Evolutionary conservation across 2,329 filamentous ascomycete genomes (phyloP).

Genomic region (Cytospora mali): DNA sequence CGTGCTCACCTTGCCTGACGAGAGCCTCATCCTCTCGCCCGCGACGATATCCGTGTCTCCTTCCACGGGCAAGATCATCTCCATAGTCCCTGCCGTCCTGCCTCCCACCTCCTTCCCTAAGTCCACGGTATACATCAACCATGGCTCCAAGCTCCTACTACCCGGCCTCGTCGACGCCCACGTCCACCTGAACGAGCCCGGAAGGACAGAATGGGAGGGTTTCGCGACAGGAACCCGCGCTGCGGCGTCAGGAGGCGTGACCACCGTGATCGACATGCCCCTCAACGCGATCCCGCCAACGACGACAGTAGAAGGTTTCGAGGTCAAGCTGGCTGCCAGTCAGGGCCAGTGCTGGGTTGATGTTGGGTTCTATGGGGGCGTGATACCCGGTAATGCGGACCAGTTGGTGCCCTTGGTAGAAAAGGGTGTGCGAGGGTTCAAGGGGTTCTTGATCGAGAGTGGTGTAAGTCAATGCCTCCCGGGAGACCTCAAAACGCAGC

Average conservation of each 20-base stretch:
- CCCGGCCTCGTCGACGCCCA: slow-evolving; percentile 95
- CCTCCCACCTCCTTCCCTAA: slow-evolving; percentile 73
- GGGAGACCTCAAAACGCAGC: neutral
- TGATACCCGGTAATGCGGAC: slow-evolving; percentile 84
- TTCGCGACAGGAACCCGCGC: slow-evolving; percentile 94
- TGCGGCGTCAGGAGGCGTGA: slow-evolving; percentile 93
- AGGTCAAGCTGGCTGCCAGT: slow-evolving; percentile 84
- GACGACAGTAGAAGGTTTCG: slow-evolving; percentile 79
- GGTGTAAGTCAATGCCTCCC: slow-evolving; percentile 67
- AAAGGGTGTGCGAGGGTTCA: slow-evolving; percentile 90
- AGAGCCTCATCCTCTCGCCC: slow-evolving; percentile 67
- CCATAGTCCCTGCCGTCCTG: slow-evolving; percentile 73
- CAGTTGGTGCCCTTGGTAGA: slow-evolving; percentile 81
- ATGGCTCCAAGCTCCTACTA: slow-evolving; percentile 81
- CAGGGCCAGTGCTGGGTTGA: slow-evolving; percentile 94
- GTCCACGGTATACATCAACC: slow-evolving; percentile 75
- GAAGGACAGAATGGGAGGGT: slow-evolving; percentile 96
- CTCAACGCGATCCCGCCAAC: slow-evolving; percentile 96
- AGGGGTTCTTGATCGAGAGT: slow-evolving; percentile 95
- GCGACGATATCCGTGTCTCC: slow-evolving; percentile 83
- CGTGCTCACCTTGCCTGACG: slow-evolving; percentile 71
- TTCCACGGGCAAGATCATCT: slow-evolving; percentile 79
- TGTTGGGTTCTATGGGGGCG: slow-evolving; percentile 96
- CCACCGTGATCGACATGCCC: slow-evolving; percentile 97
- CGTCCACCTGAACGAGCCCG: slow-evolving; percentile 96